Evolutionary conservation across 345 rosid genomes (phyloP).

Genomic region (Streptanthus diversifolius): DNA sequence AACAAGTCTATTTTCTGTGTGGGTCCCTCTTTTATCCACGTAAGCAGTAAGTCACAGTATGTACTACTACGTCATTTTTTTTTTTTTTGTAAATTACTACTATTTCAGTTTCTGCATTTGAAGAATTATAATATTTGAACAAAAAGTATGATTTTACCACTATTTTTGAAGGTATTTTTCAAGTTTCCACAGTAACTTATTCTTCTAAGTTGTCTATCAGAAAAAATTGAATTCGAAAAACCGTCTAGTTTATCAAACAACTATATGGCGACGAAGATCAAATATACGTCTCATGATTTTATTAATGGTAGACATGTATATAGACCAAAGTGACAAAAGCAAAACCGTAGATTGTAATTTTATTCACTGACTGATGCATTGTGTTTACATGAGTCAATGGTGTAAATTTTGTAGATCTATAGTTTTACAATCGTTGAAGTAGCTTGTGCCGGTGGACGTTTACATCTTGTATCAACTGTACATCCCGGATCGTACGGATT

Average conservation of each 20-base stretch:
- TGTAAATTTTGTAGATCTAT: background rate
- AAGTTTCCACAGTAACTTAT: too few relatives aligned
- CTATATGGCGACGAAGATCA: too few relatives aligned
- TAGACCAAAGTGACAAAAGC: background rate
- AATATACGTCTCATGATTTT: too few relatives aligned
- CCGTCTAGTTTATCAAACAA: too few relatives aligned
- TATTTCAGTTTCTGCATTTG: too few relatives aligned
- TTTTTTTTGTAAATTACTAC: too few relatives aligned
- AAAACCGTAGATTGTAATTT: background rate
- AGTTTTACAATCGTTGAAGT: background rate
- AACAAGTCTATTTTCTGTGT: background rate
- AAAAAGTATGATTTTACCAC: too few relatives aligned
- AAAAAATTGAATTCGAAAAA: background rate
- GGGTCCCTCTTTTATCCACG: slow-evolving; percentile 24
- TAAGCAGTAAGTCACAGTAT: background rate
- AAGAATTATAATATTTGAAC: too few relatives aligned
- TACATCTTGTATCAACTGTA: background rate
- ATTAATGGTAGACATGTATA: background rate
- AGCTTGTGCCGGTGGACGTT: background rate
- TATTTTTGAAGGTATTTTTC: too few relatives aligned
- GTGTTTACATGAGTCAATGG: background rate
- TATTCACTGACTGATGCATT: background rate
- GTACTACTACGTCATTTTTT: background rate
- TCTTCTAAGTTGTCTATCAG: background rate
- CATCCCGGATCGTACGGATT: background rate